phyloP scores from a whole-genome alignment of 78 protist genomes.

The Monocercomonoides exilis region DNA sequence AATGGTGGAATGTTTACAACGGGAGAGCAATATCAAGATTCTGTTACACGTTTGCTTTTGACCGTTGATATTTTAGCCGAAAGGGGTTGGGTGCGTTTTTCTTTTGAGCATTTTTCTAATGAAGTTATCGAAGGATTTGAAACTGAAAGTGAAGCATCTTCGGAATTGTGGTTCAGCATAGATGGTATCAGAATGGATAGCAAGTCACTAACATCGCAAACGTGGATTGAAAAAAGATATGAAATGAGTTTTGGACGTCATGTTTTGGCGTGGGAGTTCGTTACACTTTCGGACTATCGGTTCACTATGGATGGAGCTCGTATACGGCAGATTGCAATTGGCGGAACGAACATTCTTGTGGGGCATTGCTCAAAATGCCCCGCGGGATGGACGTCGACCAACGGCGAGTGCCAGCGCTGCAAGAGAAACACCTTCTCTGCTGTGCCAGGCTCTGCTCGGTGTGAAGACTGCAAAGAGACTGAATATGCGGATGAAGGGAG shows the following conservation, averaged over 20 bases:
- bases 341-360: neutral
- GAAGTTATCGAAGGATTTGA: neutral
- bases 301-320: neutral
- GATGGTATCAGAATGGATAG: neutral
- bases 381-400: neutral
- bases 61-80: neutral
- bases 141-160: no score
- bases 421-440: neutral
- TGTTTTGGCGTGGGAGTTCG: neutral
- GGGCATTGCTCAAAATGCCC: neutral
- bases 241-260: neutral
- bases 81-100: neutral
- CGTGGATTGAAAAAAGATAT: neutral
- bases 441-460: neutral
- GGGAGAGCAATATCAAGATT: neutral
- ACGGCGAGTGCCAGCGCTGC: neutral
- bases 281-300: neutral
- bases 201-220: neutral
- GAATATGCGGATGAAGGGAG: neutral
- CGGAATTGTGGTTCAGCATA: neutral
- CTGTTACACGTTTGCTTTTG: neutral
- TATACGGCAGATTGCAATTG: neutral
- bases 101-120: neutral
- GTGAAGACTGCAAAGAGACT: neutral
- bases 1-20: neutral